Base-by-base conservation (phyloP, 495 filamentous ascomycete genomes). In the Aspergillus indologenus region DNA sequence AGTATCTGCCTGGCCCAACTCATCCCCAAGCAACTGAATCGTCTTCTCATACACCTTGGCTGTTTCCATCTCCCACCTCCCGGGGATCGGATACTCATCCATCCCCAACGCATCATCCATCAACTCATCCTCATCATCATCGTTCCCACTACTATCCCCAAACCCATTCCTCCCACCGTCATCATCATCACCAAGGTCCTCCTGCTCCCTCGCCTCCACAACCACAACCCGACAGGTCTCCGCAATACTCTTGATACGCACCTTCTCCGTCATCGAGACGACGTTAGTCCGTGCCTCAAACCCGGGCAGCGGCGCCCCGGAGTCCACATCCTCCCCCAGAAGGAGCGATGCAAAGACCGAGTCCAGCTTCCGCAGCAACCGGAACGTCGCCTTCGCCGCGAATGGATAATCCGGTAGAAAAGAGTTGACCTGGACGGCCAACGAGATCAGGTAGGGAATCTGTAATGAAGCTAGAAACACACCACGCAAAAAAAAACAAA, bases 1-100 rank as follows among this genome's bases (percentile, higher is more conserved):
- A 40, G 12, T 40, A 40, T 40, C 34, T 31, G 60, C 65, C 45
- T 63, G 65, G 11, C 78, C 83, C 24, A 89, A 65, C 18, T 79
- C 78, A 66, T 84, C 85, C 5, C 85, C 88, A 4, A 94, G 70
- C 68, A 87, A 79, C 51, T 87, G 81, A 59, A 96, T 78, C 0
- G 90, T 92, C 64, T 80, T 79, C 69, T 93, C 89, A 72, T 92
- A 96, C 0, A 95, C 86, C 61, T 80, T 79, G 0, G 85, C 88
- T 49, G 89, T 80, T 59, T 90, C 85, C 81, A 92, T 87, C 61
- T 83, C 75, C 77, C 79, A 83, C 31, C 64, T 64, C 17, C 66
- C 68, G 49, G 71, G 70, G 46, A 58, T 55, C 2, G 53, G 46
- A 49, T 65, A 61, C 51, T 57, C 58, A 2, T 53, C 53, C 17